Base-by-base conservation (phyloP, 805 yeast species). In the Metschnikowia corniflorae region DNA sequence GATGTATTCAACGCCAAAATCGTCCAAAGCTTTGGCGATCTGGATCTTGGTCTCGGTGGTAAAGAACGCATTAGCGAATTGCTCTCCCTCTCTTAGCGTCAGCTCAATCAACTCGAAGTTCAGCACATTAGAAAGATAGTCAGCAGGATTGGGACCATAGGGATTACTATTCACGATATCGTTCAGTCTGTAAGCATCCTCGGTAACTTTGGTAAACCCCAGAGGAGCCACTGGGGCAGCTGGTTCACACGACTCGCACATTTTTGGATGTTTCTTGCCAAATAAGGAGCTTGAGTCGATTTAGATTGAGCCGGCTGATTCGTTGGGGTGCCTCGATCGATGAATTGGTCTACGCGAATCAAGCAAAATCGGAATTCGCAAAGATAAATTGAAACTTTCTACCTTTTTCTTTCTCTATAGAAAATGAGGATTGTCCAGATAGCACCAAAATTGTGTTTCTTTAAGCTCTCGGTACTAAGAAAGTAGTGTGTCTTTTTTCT, bases 41-140 rank as follows among this genome's bases (percentile, higher is more conserved):
- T 89, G 95, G 50, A 91, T 87, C 71, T 91, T 91, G 73, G 86
- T 91, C 60, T 86, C 97, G 14, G 96, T 86, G 52, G 80, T 70
- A 72, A 91, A 91, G 66, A 91, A 93, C 4, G 98, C 95, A 58
- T 91, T 91, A 57, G 97, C 97, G 60, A 91, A 91, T 67, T 91
- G 98, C 68, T 91, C 98, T 63, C 98, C 98, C 69, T 91, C 98
- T 71, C 98, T 80, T 40, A 91, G 73, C 4, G 98, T 91, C 23
- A 96, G 86, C 70, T 91, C 98, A 58, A 91, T 91, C 55, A 91
- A 64, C 72, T 91, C 88, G 69, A 89, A 91, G 50, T 77, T 80
- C 47, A 82, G 73, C 23, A 91, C 97, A 60, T 91, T 91, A 19
- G 96, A 86, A 42, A 91, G 66, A 61, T 68, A 89, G 70, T 91